Percentiles rank a stretch among this genome's conserved stretches.
Conservation (phyloP, 345 rosid genomes). For the Cardamine chenopodiifolia region DNA sequence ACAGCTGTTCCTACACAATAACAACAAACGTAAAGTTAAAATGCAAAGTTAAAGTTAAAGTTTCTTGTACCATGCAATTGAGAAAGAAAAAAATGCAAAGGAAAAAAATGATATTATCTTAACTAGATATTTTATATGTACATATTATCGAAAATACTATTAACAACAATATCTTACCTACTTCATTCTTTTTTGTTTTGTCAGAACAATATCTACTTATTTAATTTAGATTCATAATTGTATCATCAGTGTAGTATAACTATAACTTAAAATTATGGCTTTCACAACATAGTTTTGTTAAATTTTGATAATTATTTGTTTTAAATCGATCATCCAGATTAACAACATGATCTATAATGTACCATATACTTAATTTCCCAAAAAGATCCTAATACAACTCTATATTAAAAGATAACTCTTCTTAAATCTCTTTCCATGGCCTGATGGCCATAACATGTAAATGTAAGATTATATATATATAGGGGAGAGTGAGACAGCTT, state of each 20-base stretch:
- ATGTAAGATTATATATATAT: background rate
- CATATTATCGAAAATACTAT: background rate
- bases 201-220: background rate
- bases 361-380: background rate
- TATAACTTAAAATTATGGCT: background rate
- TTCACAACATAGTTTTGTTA: background rate
- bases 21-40: background rate
- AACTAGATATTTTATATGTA: background rate
- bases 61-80: background rate
- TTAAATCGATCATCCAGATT: background rate
- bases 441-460: background rate
- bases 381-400: background rate
- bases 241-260: background rate
- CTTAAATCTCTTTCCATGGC: background rate
- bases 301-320: background rate
- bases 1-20: slow-evolving; percentile 32
- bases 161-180: background rate
- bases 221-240: background rate
- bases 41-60: slow-evolving; percentile 4
- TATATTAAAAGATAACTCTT: background rate
- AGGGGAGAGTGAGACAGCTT: slow-evolving; percentile 23
- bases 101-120: background rate
- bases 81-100: background rate
- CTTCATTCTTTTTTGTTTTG: background rate
- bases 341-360: background rate